Evolutionary conservation across 2,329 filamentous ascomycete genomes (phyloP).

Genomic region (Diaporthe batatas): DNA sequence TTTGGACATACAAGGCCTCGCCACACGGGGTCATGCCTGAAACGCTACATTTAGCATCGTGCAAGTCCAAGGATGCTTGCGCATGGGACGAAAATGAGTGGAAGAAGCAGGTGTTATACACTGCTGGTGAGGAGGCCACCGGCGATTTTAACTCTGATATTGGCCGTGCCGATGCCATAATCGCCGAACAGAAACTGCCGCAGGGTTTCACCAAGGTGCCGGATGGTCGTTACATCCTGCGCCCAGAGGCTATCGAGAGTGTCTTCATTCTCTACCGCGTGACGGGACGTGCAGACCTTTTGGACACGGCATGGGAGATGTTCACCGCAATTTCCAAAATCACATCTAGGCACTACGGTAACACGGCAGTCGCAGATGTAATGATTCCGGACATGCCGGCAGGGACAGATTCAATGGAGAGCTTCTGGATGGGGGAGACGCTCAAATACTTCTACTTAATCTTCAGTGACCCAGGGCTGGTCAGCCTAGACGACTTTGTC

Average conservation of each 20-base stretch:
- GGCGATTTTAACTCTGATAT: conserved; percentile 30
- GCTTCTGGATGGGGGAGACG: conserved; percentile 42
- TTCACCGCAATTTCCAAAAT: conserved; percentile 37
- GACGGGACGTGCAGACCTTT: conserved; percentile 37
- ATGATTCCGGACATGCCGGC: conserved; percentile 3
- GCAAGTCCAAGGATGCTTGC: conserved; percentile 48
- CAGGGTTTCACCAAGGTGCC: conserved; percentile 31
- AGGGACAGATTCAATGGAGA: conserved; percentile 41
- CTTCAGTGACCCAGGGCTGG: conserved; percentile 30
- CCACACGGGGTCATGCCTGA: conserved; percentile 67
- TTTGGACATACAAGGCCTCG: conserved; percentile 64
- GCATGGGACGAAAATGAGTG: conserved; percentile 49
- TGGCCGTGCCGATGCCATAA: conserved; percentile 21
- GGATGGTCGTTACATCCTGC: conserved; percentile 39
- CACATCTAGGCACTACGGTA: conserved; percentile 29
- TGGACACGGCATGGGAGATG: conserved; percentile 40
- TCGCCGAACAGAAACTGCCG: conserved; percentile 32
- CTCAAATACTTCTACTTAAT: conserved; percentile 42
- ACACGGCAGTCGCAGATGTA: conserved; percentile 37
- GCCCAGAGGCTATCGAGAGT: conserved; percentile 42
- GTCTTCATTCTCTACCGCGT: conserved; percentile 39
- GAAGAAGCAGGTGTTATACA: conserved; percentile 44
- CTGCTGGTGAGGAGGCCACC: conserved; percentile 32
- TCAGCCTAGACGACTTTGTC: conserved; percentile 38
- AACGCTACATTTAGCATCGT: conserved; percentile 58